Conservation (phyloP, 768 basidiomycete species). For the Lactifluus hygrophoroides region DNA sequence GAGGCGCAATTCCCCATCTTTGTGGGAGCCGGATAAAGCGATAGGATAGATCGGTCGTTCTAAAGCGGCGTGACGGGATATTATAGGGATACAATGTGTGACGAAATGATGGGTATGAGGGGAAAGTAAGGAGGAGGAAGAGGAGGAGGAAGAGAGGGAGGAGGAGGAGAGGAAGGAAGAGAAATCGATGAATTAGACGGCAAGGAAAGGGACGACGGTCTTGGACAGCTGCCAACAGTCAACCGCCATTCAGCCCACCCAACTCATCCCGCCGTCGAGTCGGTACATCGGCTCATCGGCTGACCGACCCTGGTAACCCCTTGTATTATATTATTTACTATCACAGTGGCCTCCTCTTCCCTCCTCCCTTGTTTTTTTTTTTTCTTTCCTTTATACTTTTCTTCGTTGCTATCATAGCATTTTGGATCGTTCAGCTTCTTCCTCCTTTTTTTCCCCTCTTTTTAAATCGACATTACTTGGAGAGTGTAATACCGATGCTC, state of each 20-base stretch:
- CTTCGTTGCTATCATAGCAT: not conserved
- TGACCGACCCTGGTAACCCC: not conserved
- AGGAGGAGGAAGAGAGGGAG: not conserved
- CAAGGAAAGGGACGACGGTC: too few relatives aligned
- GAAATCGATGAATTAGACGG: not conserved
- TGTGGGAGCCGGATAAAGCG: not conserved
- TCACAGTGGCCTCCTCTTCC: not conserved
- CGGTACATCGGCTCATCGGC: not conserved
- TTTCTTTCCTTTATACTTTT: not conserved
- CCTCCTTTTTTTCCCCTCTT: too few relatives aligned
- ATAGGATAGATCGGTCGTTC: not conserved
- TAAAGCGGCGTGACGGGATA: not conserved
- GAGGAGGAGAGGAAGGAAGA: not conserved
- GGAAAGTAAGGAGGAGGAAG: not conserved
- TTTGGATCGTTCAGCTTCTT: too few relatives aligned
- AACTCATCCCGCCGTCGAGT: not conserved
- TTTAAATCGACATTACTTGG: too few relatives aligned
- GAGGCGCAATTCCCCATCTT: constrained; percentile 66
- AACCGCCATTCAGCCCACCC: too few relatives aligned
- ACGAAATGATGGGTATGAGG: not conserved
- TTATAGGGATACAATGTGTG: too few relatives aligned
- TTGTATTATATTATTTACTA: not conserved
- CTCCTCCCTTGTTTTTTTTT: not conserved
- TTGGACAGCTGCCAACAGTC: too few relatives aligned
- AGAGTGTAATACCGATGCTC: too few relatives aligned